Conservation (phyloP, 2,329 filamentous ascomycete genomes). For the Aspergillus amoenus region DNA sequence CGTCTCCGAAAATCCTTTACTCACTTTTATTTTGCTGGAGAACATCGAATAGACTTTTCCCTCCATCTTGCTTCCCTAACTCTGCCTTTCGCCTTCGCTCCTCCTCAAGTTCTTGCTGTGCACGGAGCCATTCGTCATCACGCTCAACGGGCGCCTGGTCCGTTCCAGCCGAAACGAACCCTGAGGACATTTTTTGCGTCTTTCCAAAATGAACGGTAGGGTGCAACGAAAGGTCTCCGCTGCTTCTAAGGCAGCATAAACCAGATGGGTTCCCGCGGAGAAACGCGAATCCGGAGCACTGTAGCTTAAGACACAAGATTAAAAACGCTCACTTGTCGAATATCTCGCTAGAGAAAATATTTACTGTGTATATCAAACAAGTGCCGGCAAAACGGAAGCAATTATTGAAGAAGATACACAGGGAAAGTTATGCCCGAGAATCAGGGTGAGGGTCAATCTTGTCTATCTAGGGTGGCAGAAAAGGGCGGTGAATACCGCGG, state of each 20-base stretch:
- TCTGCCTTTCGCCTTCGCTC: slow-evolving; percentile 46
- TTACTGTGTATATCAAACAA: neutral
- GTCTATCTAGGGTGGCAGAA: slow-evolving; percentile 7
- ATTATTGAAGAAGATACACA: neutral
- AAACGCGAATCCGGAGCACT: neutral
- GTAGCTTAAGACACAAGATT: neutral
- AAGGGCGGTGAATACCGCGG: neutral
- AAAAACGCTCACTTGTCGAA: neutral
- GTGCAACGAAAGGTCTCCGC: neutral
- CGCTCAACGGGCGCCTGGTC: slow-evolving; percentile 39
- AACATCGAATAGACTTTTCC: slow-evolving; percentile 51
- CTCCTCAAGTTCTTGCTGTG: slow-evolving; percentile 47
- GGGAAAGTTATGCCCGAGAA: neutral
- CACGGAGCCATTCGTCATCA: slow-evolving; percentile 46
- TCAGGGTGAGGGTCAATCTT: neutral
- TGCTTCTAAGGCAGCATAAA: neutral
- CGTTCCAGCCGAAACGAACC: slow-evolving; percentile 47
- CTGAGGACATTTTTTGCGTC: slow-evolving; percentile 41
- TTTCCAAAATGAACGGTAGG: neutral
- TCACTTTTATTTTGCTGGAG: slow-evolving; percentile 52
- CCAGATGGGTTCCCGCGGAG: neutral
- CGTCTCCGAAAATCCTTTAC: slow-evolving; percentile 14
- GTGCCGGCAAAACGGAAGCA: neutral
- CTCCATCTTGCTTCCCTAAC: slow-evolving; percentile 53
- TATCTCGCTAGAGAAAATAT: neutral